A percentile compares a stretch with the other conserved stretches of the same genome.
Conservation (phyloP, 805 yeast species). For the Ogataea trehalophila region DNA sequence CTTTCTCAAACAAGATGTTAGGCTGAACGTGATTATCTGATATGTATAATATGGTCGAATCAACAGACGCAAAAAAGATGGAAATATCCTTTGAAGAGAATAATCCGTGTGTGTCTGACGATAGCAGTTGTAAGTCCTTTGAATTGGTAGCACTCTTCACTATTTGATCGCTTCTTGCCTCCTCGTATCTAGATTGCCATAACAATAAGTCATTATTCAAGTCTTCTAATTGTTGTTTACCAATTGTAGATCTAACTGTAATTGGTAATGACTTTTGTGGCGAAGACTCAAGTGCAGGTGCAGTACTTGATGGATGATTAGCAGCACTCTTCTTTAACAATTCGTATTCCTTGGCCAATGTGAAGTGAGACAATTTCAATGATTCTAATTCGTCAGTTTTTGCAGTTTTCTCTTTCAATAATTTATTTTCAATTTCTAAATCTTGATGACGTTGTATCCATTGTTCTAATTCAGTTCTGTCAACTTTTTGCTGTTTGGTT, state of each 20-base stretch:
- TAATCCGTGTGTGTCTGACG: slow-evolving; percentile 5
- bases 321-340: background rate
- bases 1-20: slow-evolving; percentile 44
- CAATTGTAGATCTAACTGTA: background rate
- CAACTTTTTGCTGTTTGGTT: slow-evolving; percentile 1
- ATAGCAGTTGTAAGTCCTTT: background rate
- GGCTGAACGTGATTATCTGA: slow-evolving; percentile 25
- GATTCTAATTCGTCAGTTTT: background rate
- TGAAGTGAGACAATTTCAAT: background rate
- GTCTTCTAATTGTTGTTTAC: background rate
- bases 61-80: slow-evolving; percentile 44
- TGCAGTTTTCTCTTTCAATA: background rate
- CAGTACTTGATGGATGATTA: background rate
- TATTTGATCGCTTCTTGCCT: slow-evolving; percentile 32
- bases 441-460: slow-evolving; percentile 1
- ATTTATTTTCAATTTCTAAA: background rate
- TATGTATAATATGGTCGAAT: slow-evolving; percentile 34
- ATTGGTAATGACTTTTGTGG: background rate
- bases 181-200: slow-evolving; percentile 51
- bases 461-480: background rate
- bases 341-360: background rate
- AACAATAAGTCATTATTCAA: slow-evolving; percentile 27
- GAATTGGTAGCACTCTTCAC: slow-evolving; percentile 1
- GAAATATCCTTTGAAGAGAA: slow-evolving; percentile 31
- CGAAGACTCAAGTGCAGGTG: background rate